Base-by-base conservation (phyloP, 169 alveolate genomes). In the Eimeria zaria region DNA sequence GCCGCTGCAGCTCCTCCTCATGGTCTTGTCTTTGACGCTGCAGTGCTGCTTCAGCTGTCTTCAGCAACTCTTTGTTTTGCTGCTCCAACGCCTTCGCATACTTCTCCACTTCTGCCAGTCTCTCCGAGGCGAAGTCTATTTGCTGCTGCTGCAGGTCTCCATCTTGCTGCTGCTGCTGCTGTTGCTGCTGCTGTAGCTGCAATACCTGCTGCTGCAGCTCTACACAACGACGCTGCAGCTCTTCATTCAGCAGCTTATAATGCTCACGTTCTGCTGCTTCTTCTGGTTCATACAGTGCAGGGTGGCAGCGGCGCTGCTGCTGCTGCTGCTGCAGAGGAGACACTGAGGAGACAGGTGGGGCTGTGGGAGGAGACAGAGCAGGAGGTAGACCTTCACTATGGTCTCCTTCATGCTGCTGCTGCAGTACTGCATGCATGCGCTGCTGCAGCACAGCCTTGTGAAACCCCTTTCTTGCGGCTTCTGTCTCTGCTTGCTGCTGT, bases 191-290 rank as follows among this genome's bases (percentile, higher is more conserved):
- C 24, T 83, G 74, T 1, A 53, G 91, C 41, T 53, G 55, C 73
- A 83, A 16, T 53, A 83, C 53, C 91, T 83, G 91, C 91, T 48
- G 74, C 91, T 83, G 91, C 91, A 83, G 51, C 46, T 55, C 51
- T 0, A 83, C 91, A 16, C 91, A 83, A n/a, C 69, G 91, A 36
- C 60, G 53, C 39, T 83, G 91, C 91, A 83, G 74, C 73, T 83
- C 91, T 74, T 83, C 74, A 64, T 83, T 83, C 9, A 83, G 74
- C 33, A 55, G 55, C 91, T 83, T 83, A 44, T 83, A 83, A 62
- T 83, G 91, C 39, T 83, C 91, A 4, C 91, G 6, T n/a, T 83
- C 91, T 53, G 91, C 91, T 48, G 91, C 91, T 41, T 51, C 91
- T n/a, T 83, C 36, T 30, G 91, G 91, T 39, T 27, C 73, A 33